Evolutionary conservation across 805 yeast genomes (phyloP).

Genomic region (Candida vaughaniae): DNA sequence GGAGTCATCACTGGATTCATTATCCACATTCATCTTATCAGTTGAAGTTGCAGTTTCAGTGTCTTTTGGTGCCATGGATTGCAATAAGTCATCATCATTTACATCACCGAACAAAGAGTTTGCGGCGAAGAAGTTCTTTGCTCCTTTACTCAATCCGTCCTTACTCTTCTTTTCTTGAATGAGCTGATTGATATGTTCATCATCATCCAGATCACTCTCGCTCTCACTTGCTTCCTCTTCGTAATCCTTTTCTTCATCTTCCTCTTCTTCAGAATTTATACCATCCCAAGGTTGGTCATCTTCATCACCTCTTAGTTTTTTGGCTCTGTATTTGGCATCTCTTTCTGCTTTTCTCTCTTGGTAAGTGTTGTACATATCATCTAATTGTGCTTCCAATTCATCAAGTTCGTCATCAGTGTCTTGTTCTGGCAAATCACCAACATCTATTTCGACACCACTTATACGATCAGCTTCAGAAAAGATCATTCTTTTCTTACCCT

Average conservation of each 20-base stretch:
- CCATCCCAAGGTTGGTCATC: constrained; percentile 82
- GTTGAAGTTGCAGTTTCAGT: not conserved
- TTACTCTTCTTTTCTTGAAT: constrained; percentile 49
- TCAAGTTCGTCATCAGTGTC: constrained; percentile 44
- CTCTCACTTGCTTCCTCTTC: constrained; percentile 31
- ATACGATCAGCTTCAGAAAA: constrained; percentile 55
- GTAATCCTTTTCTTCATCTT: constrained; percentile 42
- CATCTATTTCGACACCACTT: constrained; percentile 56
- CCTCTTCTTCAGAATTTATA: constrained; percentile 50
- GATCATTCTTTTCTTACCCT: constrained; percentile 70
- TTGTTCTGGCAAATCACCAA: constrained; percentile 32
- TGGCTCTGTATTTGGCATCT: constrained; percentile 68
- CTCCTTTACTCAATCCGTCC: constrained; percentile 32
- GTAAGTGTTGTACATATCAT: constrained; percentile 73
- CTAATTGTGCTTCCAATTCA: constrained; percentile 76
- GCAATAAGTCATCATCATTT: constrained; percentile 49
- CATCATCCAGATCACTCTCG: constrained; percentile 53
- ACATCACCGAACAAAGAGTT: constrained; percentile 39
- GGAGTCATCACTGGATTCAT: constrained; percentile 27
- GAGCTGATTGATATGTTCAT: constrained; percentile 59
- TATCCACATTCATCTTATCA: constrained; percentile 7
- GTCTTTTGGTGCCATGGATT: constrained; percentile 30
- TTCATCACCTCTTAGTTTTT: constrained; percentile 69
- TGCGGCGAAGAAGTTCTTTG: constrained; percentile 40
- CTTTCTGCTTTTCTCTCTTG: constrained; percentile 66